Evolutionary conservation across 305 asterid species (phyloP).

Genomic region (Vinca major): DNA sequence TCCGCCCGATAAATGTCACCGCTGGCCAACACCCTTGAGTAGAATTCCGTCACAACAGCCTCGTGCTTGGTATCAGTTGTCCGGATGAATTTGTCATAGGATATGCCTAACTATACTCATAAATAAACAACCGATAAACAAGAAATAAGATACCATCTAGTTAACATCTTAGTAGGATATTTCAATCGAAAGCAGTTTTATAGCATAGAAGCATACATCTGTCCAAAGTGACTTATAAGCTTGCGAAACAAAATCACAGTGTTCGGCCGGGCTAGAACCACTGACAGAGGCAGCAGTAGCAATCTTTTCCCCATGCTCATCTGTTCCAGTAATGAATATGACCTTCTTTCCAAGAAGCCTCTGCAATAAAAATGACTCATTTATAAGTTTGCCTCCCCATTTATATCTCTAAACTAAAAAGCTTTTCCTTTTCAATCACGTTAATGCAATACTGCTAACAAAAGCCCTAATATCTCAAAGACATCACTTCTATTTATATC

Average conservation of each 20-base stretch:
- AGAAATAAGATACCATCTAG: constrained; percentile 1
- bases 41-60: constrained; percentile 76
- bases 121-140: constrained; percentile 10
- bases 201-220: constrained; percentile 41
- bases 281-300: constrained; percentile 73
- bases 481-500: neutral
- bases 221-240: constrained; percentile 70
- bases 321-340: constrained; percentile 84
- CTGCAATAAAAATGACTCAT: constrained; percentile 27
- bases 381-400: neutral
- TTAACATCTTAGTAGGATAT: constrained; percentile 3
- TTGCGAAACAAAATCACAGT: constrained; percentile 68
- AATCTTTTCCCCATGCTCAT: constrained; percentile 96
- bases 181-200: neutral
- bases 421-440: neutral
- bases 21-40: constrained; percentile 60
- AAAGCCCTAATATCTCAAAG: neutral
- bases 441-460: neutral
- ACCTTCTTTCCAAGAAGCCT: constrained; percentile 81
- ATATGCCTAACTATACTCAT: constrained; percentile 64
- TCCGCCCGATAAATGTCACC: constrained; percentile 92
- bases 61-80: constrained; percentile 79
- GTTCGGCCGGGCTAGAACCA: constrained; percentile 62
- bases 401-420: neutral
- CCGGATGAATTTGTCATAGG: constrained; percentile 81